phyloP scores from a whole-genome alignment of 1,284 basidiomycete species.

The Microstroma glucosiphilum region DNA sequence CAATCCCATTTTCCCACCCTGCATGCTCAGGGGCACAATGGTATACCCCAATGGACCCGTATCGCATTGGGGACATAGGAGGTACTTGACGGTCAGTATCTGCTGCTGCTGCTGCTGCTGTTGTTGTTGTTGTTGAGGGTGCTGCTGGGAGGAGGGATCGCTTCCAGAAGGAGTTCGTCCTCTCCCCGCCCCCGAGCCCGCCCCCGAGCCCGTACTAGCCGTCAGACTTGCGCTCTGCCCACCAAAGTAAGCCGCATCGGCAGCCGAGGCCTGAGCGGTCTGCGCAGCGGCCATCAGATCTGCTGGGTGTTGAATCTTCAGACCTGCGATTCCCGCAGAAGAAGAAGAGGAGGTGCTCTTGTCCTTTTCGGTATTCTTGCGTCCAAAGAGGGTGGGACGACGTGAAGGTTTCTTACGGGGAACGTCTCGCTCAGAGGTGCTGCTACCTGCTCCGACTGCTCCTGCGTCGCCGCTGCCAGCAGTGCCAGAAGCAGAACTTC shows the following conservation, averaged over 20 bases:
- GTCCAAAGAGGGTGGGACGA: conserved; percentile 4
- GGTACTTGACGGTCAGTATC: conserved; percentile 37
- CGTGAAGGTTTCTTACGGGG: not conserved
- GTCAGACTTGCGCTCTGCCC: no score
- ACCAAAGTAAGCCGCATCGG: no score
- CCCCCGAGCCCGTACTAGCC: no score
- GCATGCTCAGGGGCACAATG: conserved; percentile 30
- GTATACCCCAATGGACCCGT: conserved; percentile 46
- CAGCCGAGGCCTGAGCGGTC: no score
- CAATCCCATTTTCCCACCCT: conserved; percentile 31
- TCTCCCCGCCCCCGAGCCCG: no score
- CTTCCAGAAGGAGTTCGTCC: no score
- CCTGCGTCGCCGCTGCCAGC: no score
- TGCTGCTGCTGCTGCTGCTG: not conserved
- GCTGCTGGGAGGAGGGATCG: no score
- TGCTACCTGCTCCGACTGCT: no score
- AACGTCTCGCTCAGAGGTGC: no score
- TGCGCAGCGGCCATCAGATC: no score
- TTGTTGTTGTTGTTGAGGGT: not conserved
- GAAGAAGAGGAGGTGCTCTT: not conserved
- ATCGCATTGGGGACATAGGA: conserved; percentile 48
- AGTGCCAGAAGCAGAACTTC: no score
- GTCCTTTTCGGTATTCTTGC: conserved; percentile 1
- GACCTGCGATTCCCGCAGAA: not conserved
- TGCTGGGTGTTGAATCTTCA: not conserved